Evolutionary conservation across 73 alveolate genomes (phyloP), one percentile per base, ranked within the genome.

Genomic region (Stentor roeselii): DNA sequence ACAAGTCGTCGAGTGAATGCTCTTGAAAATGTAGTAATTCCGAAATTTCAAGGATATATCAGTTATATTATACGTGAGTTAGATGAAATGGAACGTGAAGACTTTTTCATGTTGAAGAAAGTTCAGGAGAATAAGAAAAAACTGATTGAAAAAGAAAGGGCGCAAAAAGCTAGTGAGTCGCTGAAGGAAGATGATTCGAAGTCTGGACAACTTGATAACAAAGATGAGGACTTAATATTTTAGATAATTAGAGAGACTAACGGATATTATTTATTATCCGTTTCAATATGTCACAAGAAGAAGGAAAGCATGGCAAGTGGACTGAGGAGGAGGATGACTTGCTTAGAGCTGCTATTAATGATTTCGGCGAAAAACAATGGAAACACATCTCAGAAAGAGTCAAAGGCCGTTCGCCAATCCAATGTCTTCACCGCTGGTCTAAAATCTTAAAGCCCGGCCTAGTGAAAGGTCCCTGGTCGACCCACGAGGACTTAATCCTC

Each of bases 1-100:
- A 96, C 99, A 58, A 95, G 94, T 93, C 86, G 99, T 89, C 93
- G 99, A 90, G 99, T 95, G 30, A 96, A 97, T 87, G 99, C 99
- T 78, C 90, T 97, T 21, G 99, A 97, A 89, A 94, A 93, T 85
- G 98, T 96, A 86, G 99, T 96, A 75, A 92, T 97, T 75, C 99
- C 99, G 39, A 87, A 98, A 87, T 93, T 97, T 58, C 90, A 86
- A 38, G 95, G 86, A 84, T 89, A 96, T 38, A 95, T 96, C 78
- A 86, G 80, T 77, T 96, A 95, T 91, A 97, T 97, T 87, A 95
- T 89, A 37, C 92, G 93, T 89, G 99, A 97, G 85, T 90, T 96
- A 58, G 99, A 96, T 84, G 99, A 97, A 84, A 93, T 91, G 94
- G 94, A 91, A 82, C 95, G 98, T 87, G 99, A 97, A 95, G 99